Evolutionary conservation across 75 land plant genomes (phyloP), one percentile per base, ranked within the genome.

Genomic region (Pinus taeda): DNA sequence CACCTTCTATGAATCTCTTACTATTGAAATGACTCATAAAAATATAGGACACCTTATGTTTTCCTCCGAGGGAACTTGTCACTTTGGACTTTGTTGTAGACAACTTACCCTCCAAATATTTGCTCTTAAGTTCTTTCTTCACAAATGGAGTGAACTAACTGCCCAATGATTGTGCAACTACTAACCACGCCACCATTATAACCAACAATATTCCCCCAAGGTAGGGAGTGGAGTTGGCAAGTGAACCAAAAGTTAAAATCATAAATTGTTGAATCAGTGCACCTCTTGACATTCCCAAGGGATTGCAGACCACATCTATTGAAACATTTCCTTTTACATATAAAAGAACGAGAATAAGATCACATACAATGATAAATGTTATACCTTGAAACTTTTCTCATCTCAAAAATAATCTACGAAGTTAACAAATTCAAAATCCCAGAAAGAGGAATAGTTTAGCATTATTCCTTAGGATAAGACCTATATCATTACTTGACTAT

Each of bases 231-330:
- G 64, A 60, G 76, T 75, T 75, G 65, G 64, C 75, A 55, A 91
- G 88, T 1, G 99, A 97, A 17, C 99, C 99, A 74, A 92, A 97
- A 13, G 90, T 83, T 75, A 94, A 78, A 65, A 94, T 92, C 81
- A 97, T 85, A 78, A 97, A 92, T 76, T 94, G 98, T 76, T 97
- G 99, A 74, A 94, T 94, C 65, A 97, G 62, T 67, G 95, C 97
- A 57, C 93, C 95, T 76, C 97, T 88, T 36, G 99, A 97, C 60
- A 94, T 97, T 42, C 99, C 99, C 77, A 97, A 75, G 13, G 99
- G 98, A 74, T 97, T 97, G 95, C 99, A 97, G 53, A 97, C 99
- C 7, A 97, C 99, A 84, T 97, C 95, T 64, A 97, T 97, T 39
- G 99, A 95, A 59, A 98, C 98, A 80, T 97, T 97, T 29, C 98